These are phyloP conservation scores for Hypholoma sublateritium DNA, from an alignment of 768 basidiomycete genomes.

Conservation along the genomic window DNA sequence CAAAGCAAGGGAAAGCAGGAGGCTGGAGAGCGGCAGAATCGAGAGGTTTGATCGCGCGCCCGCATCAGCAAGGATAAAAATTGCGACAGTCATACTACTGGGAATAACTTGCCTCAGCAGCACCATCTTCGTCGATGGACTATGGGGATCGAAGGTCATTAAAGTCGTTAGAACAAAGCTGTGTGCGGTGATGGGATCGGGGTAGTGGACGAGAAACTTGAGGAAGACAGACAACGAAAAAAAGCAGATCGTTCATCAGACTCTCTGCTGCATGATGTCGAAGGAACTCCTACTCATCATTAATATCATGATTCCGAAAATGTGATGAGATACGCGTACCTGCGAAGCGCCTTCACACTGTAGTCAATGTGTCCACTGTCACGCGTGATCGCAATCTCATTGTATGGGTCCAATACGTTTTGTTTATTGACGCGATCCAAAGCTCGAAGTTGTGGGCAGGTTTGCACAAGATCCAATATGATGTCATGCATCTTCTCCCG, in stretches of 20 bases:
- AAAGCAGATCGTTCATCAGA: too few relatives aligned
- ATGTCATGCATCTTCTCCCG: conserved; percentile 40
- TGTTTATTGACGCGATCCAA: conserved; percentile 41
- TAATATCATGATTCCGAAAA: not conserved
- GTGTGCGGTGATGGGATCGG: too few relatives aligned
- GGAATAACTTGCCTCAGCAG: too few relatives aligned
- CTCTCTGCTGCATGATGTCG: not conserved
- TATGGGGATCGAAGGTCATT: not conserved
- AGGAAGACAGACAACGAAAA: too few relatives aligned
- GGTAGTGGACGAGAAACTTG: not conserved
- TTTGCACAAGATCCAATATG: conserved; percentile 37
- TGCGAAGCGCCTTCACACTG: conserved; percentile 23
- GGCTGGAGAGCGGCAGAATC: not conserved
- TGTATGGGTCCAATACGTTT: conserved; percentile 30
- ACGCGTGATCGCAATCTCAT: conserved; percentile 38
- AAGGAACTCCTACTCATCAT: not conserved
- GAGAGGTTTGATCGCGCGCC: not conserved
- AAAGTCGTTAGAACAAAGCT: not conserved
- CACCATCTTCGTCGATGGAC: too few relatives aligned
- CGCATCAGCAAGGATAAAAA: not conserved
- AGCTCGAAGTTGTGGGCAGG: conserved; percentile 40
- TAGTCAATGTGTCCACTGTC: conserved; percentile 33
- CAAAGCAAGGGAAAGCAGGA: conserved; percentile 7
- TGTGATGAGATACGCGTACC: conserved; percentile 17
- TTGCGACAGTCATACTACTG: not conserved